Evolutionary conservation across 2,329 filamentous ascomycete genomes (phyloP), one percentile per base, ranked within the genome.

Genomic region (Cladophialophora psammophila): DNA sequence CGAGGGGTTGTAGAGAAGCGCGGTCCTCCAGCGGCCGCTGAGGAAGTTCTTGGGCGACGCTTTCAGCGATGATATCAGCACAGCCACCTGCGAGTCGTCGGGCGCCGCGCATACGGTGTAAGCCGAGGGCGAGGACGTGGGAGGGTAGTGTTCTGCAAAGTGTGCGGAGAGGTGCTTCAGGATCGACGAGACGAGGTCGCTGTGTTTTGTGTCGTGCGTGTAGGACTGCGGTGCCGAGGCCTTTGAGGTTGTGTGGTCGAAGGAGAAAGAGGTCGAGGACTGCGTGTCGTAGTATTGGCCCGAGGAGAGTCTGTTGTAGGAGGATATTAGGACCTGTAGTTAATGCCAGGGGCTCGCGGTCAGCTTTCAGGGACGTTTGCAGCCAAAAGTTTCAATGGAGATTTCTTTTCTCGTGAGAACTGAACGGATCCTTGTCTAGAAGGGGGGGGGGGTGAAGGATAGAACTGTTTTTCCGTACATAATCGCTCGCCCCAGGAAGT

Each of bases 31-130:
- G 70, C 95, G 93, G 69, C 95, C 95, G 81, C 97, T 98, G 93
- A 95, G 98, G 85, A 93, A 99, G 85, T 99, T 99, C 78, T 94
- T 93, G 7, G 96, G 95, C 75, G 92, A 96, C 84, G 98, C 98
- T 80, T 97, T 97, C 84, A 95, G 97, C 64, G 94, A 92, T 57
- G 97, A 94, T 59, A 97, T 88, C 63, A 96, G 80, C 71, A 97
- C 84, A 56, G 93, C 92, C 67, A 98, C 80, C 89, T 88, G 34
- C 87, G 86, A 78, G 94, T 90, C 84, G 36, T 69, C 65, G 12
- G 71, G 58, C 18, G 69, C 61, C n/a, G 64, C 58, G 55, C 63
- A 66, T 72, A 88, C 89, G 10, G 94, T 92, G 78, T 92, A 97
- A 57, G 92, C 92, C 72, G 94, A 93, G 15, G 59, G 59, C 73